Evolutionary conservation across 2,329 filamentous ascomycete species (phyloP), one percentile per base, ranked within the genome.

Genomic region (Trichoderma sp.): DNA sequence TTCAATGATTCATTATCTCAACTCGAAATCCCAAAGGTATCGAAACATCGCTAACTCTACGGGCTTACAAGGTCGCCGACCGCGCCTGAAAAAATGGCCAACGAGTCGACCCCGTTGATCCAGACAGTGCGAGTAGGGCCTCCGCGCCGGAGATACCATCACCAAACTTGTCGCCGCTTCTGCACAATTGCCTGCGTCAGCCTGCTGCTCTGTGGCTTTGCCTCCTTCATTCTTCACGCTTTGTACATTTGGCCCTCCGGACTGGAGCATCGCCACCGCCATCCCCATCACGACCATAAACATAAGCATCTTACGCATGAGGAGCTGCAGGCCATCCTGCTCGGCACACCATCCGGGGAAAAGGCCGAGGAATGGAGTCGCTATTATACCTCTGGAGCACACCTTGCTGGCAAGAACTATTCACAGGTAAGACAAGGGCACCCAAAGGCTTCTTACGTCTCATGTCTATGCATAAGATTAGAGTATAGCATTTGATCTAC

Each of bases 301-400:
- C 69, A 72, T n/a, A 75, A 73, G 50, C 68, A 56, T 42, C 60
- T 80, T 34, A 74, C 70, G 29, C 84, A 84, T 68, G 80, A 84
- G 39, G 80, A 88, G 71, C 80, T 90, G n/a, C 80, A 84, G 70
- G 73, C 79, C 6, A 85, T 90, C 34, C 76, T 90, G 42, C 79
- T 89, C 52, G 82, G 86, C 32, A 89, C 87, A 0, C 88, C 88
- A 5, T 84, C 83, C 67, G 80, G 83, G 34, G 79, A 85, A 56
- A 84, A 83, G 70, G 86, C 86, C 9, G 83, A 86, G 70, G 87
- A 92, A 79, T 94, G 91, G 91, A 92, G 89, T 77, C 83, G 82
- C 70, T 94, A 94, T 77, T 94, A 94, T 74, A 92, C 92, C 0
- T 82, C 89, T 0, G 92, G 92, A 0, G 85, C 90, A 19, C 92